These are phyloP conservation scores for Lunularia cruciata DNA, from an alignment of 225 moss, liverwort and hornwort genomes.

Conservation along the genomic window DNA sequence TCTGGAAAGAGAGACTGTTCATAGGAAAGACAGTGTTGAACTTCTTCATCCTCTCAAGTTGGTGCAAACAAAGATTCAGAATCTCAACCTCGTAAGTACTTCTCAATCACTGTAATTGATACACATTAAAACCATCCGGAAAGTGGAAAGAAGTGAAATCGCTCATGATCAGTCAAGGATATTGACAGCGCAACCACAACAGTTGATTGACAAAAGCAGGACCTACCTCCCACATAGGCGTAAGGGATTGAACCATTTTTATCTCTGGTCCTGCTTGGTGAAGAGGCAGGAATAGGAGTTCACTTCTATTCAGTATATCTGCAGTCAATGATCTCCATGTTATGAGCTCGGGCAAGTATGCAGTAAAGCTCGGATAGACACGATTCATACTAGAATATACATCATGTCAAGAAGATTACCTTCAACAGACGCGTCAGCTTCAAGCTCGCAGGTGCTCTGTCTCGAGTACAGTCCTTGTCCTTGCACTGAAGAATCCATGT, in stretches of 20 bases:
- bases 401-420: conserved; percentile 49
- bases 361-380: neutral
- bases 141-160: neutral
- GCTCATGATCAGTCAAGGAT: neutral
- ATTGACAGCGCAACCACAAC: neutral
- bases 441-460: conserved; percentile 95
- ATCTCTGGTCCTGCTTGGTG: conserved; percentile 75
- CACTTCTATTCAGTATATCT: conserved; percentile 88
- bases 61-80: too few species aligned
- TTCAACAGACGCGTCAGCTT: conserved; percentile 83
- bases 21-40: too few species aligned
- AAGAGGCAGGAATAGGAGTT: conserved; percentile 75
- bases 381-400: neutral
- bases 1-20: too few species aligned
- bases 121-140: neutral
- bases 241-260: conserved; percentile 92
- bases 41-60: too few species aligned
- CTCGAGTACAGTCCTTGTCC: conserved; percentile 54
- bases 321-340: conserved; percentile 15
- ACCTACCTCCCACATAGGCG: conserved; percentile 92
- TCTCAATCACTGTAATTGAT: too few species aligned
- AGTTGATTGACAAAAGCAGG: neutral
- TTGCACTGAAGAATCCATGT: conserved; percentile 21
- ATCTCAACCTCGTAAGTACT: too few species aligned
- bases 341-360: neutral